Base-by-base conservation (phyloP, 2,329 filamentous ascomycete species). In the Fusarium incarnatum region DNA sequence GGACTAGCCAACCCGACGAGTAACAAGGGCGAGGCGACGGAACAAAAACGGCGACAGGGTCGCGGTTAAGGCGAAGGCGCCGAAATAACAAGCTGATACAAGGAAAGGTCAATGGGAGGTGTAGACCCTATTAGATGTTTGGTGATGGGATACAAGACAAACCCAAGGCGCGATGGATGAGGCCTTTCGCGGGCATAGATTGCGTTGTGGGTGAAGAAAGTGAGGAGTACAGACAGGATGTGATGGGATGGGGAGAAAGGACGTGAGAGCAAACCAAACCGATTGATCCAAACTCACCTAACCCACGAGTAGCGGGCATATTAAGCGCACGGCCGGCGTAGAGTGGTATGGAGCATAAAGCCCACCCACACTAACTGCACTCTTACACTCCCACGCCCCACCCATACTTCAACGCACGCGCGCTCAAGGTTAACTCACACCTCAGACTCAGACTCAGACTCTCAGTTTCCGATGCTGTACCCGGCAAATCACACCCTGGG, bases 271-370 rank as follows among this genome's bases (percentile, higher is more conserved):
- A 52, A 52, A 52, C 49, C 78, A 66, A 79, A 76, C 76, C 75
- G 72, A 60, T 70, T 71, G 68, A 74, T 45, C 37, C 37, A 78
- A 82, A 82, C 80, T 82, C 75, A 77, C 81, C 81, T 82, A 73
- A 82, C 81, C 81, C 81, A 82, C 76, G 77, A 79, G 58, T 52
- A 64, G 60, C 60, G 60, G 60, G 60, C 58, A 64, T 63, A 63
- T 64, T 64, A 64, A 63, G 28, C 23, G 48, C 60, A 64, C 60
- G 60, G 58, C 25, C 44, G 60, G 60, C 58, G 60, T 64, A 60
- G 48, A 64, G 60, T 48, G 60, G 42, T 46, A 63, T 63, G 60
- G 58, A 52, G 70, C 67, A 71, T 71, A 64, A 73, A 73, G 70
- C 70, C 72, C 71, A 75, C 70, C 70, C 63, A 54, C 54, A 65